Evolutionary conservation across 805 yeast genomes (phyloP), one percentile per base, ranked within the genome.

Genomic region (Saccharomyces paradoxus): DNA sequence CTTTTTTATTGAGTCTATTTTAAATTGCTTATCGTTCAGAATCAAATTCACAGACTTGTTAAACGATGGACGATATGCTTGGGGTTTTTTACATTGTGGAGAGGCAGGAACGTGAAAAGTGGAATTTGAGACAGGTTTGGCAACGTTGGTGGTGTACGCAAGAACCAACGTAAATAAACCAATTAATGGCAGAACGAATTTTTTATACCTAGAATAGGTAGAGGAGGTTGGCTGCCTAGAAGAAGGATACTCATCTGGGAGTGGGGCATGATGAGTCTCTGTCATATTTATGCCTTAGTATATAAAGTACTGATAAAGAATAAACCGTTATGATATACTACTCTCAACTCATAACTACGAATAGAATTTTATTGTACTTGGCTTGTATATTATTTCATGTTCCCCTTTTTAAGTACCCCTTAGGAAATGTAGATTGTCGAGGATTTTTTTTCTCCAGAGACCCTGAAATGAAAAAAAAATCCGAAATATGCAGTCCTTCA

Each of bases 1-100:
- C 55, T 74, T 78, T 7, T 59, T 63, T 17, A 74, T 74, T 0
- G 83, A 76, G 26, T 60, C 60, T 49, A 69, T 61, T 52, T 71
- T 65, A 58, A 73, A 74, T 37, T 37, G 44, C 3, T 48, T 26
- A 29, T 65, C 70, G 54, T 71, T 74, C 29, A 48, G 50, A 22
- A 67, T 50, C 10, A 60, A 30, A 30, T 50, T 41, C 9, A 53
- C 49, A 14, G 55, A 53, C 21, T 53, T 53, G n/a, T 53, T 49
- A 28, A 53, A 53, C 21, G 44, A 41, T 7, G 55, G 55, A 8
- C 17, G 27, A 6, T 49, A 41, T 30, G 52, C 31, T 24, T 53
- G 44, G 9, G 44, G 21, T 28, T 49, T 53, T 8, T 46, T 47
- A 17, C 52, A 53, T 17, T 37, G 44, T 37, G 31, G 44, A 17